Base-by-base conservation (phyloP, 202 grass and related monocot genomes). In the Bolboschoenoplectus hybrid region DNA sequence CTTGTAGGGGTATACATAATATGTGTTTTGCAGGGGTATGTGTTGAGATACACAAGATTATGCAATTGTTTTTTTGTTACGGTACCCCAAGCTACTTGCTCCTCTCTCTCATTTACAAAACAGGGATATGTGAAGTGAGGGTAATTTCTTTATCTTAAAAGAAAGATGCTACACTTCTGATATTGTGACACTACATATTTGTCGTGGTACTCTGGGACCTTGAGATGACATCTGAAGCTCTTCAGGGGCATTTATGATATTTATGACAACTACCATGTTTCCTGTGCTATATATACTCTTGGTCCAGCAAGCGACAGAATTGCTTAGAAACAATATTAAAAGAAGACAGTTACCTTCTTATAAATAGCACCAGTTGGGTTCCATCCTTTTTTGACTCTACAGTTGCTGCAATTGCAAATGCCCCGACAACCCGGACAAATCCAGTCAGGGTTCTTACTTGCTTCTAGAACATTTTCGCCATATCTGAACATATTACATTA, bases 391-490 rank as follows among this genome's bases (percentile, higher is more conserved):
- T 96, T 99, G 68, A 83, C 83, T 88, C 97, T 89, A 82, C 97
- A 99, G 3, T 89, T 81, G 67, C 97, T 96, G 88, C 97, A 99
- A 70, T 99, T 99, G 91, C 97, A 99, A 61, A 99, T 96, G 32
- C 90, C 97, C 9, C 93, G 86, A 50, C 93, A 98, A 73, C 89
- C 88, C 71, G 97, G 97, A 82, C 97, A 98, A 12, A 87, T 90
- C 97, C 97, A 98, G 63, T 87, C 55, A 36, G 86, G 91, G 85
- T 96, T 92, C 52, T 88, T 91, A 41, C 90, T 91, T 80, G 88
- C 90, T 92, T 98, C 97, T 6, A 98, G 87, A 74, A 99, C 90
- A 90, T 99, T 94, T 81, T 99, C 97, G 44, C 97, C 96, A 84
- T 98, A 98, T 86, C 96, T 98, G 75, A 16, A 68, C 26, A 4